Conservation (phyloP, 179 eudicot species). For the Dionaea muscipula region DNA sequence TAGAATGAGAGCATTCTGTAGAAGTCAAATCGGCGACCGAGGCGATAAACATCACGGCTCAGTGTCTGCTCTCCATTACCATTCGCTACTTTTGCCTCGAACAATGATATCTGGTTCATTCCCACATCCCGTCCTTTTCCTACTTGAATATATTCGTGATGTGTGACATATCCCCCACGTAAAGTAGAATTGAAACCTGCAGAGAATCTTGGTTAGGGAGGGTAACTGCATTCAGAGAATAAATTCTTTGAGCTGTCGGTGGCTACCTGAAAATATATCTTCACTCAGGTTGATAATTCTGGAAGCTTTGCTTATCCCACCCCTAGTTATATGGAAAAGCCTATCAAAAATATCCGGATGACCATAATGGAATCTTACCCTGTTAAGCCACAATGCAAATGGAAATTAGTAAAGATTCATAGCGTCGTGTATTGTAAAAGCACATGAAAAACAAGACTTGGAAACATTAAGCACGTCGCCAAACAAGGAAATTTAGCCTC, state of each 20-base stretch:
- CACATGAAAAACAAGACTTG: no score
- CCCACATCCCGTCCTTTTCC: conserved; percentile 47
- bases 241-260: background rate
- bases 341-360: conserved; percentile 14
- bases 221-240: no score
- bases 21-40: conserved; percentile 95
- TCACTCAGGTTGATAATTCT: conserved; percentile 11
- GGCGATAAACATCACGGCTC: conserved; percentile 88
- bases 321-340: conserved; percentile 11
- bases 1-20: conserved; percentile 91
- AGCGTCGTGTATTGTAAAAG: no score
- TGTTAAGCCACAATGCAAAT: conserved; percentile 16
- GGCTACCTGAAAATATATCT: conserved; percentile 13
- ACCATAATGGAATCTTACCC: conserved; percentile 47
- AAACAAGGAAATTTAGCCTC: no score
- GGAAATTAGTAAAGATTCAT: no score
- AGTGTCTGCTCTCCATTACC: conserved; percentile 96
- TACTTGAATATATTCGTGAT: conserved; percentile 16
- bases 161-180: conserved; percentile 9
- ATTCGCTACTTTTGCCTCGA: conserved; percentile 94
- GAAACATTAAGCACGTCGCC: no score
- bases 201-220: no score
- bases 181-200: conserved; percentile 14
- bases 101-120: conserved; percentile 86
- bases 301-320: conserved; percentile 13